Conservation (phyloP, 257 asterid species). For the Fraxinus quadrangulata region DNA sequence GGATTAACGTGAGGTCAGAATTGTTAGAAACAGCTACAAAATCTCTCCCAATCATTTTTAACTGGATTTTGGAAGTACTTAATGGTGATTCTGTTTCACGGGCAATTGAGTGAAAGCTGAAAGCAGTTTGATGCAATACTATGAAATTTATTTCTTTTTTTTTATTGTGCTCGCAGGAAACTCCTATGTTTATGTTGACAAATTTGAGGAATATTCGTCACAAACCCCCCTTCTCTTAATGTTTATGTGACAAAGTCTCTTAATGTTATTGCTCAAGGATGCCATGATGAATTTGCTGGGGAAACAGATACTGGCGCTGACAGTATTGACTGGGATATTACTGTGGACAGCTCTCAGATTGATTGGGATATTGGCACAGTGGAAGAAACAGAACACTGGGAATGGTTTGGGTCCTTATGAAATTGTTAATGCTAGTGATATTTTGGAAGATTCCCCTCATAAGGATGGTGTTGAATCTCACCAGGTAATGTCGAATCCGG, state of each 20-base stretch:
- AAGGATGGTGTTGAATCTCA: slow-evolving; percentile 35
- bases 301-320: slow-evolving; percentile 46
- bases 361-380: slow-evolving; percentile 89
- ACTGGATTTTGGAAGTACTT: slow-evolving; percentile 66
- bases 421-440: slow-evolving; percentile 84
- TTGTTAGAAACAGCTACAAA: slow-evolving; percentile 68
- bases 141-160: slow-evolving; percentile 8
- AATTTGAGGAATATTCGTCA: slow-evolving; percentile 59
- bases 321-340: slow-evolving; percentile 86
- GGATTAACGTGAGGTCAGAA: slow-evolving; percentile 79
- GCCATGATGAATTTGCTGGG: slow-evolving; percentile 39
- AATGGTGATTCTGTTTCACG: slow-evolving; percentile 69
- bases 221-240: slow-evolving; percentile 65
- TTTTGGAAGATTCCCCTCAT: slow-evolving; percentile 50
- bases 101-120: slow-evolving; percentile 52
- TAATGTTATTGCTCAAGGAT: slow-evolving; percentile 39
- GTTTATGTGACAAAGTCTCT: slow-evolving; percentile 36
- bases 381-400: slow-evolving; percentile 69
- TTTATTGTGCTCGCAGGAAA: slow-evolving; percentile 54
- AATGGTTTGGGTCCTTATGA: slow-evolving; percentile 93
- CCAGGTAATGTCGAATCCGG: slow-evolving; percentile 36
- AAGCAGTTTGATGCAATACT: slow-evolving; percentile 14
- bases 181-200: slow-evolving; percentile 46
- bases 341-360: slow-evolving; percentile 76
- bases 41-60: slow-evolving; percentile 78